A percentile compares a stretch with the other conserved stretches of the same genome.
Conservation (phyloP, 2,329 filamentous ascomycete genomes). For the Botrytis tulipae region DNA sequence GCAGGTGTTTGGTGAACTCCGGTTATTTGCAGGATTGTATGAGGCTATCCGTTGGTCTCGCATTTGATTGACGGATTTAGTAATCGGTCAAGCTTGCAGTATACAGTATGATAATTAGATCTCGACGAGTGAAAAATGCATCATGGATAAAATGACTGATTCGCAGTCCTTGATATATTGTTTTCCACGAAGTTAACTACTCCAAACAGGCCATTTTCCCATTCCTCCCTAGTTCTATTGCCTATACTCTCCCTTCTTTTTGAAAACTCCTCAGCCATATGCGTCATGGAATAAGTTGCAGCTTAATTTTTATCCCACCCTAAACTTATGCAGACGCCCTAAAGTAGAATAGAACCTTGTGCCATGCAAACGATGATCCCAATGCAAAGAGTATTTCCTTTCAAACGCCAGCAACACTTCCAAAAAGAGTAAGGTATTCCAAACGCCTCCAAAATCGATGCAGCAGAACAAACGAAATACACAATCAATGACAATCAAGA, state of each 20-base stretch:
- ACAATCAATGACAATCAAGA: conserved; percentile 12
- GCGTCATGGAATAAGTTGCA: not conserved
- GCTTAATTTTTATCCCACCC: not conserved
- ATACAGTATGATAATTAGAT: not conserved
- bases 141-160: not conserved
- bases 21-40: not conserved
- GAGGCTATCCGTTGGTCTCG: not conserved
- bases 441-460: not conserved
- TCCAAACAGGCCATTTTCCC: not conserved
- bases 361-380: not conserved
- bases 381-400: not conserved
- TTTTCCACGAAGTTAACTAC: not conserved
- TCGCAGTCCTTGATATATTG: not conserved
- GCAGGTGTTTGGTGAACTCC: not conserved
- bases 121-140: not conserved
- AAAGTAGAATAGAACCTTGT: not conserved
- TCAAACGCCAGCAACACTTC: not conserved
- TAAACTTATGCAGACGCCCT: not conserved
- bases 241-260: not conserved
- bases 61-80: not conserved
- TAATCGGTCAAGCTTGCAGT: conserved; percentile 11
- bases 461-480: conserved; percentile 1
- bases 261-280: not conserved
- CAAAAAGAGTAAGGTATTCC: conserved; percentile 10
- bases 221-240: not conserved